These are phyloP conservation scores for Dendrothele bispora DNA, from an alignment of 768 basidiomycete genomes.

Conservation along the genomic window DNA sequence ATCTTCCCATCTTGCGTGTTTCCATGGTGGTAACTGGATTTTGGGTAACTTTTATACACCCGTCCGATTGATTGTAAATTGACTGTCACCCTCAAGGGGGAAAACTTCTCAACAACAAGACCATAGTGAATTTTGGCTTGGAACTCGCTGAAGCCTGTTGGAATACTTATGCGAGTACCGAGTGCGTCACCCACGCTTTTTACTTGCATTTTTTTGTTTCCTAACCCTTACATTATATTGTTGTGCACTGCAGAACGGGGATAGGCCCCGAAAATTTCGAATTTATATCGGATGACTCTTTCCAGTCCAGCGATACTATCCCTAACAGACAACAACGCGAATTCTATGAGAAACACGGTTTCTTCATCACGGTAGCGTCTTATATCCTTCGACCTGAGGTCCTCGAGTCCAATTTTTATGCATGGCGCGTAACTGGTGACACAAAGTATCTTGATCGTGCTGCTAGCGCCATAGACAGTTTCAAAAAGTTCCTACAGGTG, in stretches of 20 bases:
- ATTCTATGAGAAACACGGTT: constrained; percentile 65
- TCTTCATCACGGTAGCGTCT: constrained; percentile 52
- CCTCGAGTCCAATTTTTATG: constrained; percentile 80
- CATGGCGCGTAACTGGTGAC: constrained; percentile 71
- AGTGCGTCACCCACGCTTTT: too few relatives aligned
- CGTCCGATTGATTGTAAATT: not conserved
- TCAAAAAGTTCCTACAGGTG: constrained; percentile 54
- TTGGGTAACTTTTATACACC: too few relatives aligned
- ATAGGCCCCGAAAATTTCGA: constrained; percentile 77
- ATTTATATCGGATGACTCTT: constrained; percentile 63
- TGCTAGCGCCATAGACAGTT: constrained; percentile 53
- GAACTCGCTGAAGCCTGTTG: constrained; percentile 71
- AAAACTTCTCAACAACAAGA: constrained; percentile 65
- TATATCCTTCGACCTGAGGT: constrained; percentile 78
- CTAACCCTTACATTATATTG: too few relatives aligned
- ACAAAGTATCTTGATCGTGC: constrained; percentile 68
- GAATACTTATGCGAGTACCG: constrained; percentile 76
- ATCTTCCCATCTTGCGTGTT: constrained; percentile 76
- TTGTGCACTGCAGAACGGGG: too few relatives aligned
- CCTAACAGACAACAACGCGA: constrained; percentile 37
- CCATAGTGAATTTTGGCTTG: constrained; percentile 63
- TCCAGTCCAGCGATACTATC: constrained; percentile 41
- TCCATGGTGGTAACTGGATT: constrained; percentile 76
- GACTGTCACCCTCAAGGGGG: constrained; percentile 58
- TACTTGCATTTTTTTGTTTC: too few relatives aligned